Base-by-base conservation (phyloP, 768 basidiomycete genomes). In the Lanmaoa rubissima region DNA sequence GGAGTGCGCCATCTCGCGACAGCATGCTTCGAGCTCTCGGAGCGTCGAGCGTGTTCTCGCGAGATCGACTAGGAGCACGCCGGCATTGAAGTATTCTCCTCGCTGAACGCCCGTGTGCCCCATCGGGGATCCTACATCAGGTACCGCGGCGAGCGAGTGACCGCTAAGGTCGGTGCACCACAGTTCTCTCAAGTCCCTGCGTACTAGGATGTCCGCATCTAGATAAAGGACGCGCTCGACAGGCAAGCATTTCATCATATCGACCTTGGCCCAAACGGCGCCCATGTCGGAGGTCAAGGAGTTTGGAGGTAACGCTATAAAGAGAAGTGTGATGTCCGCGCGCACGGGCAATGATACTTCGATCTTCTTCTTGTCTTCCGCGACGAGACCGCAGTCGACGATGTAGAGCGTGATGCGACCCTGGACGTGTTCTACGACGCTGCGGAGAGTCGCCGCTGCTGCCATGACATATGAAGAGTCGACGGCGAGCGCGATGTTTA, bases 31-130 rank as follows among this genome's bases (percentile, higher is more conserved):
- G 41, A 82, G 69, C 1, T 64, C 69, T 5, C 41, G 46, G 3
- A 73, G 24, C 4, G 48, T 53, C 19, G 35, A 39, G 14, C 82
- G 71, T 11, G 74, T 64, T 38, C 68, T 69, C 0, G 78, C 67
- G 36, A 84, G 69, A 67, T 84, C 78, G 56, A 84, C 56, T 11
- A 84, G 66, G 52, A 85, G 59, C 12, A 85, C 80, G 0, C 83
- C 82, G 0, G 81, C 78, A 42, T 84, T 85, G 73, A 84, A 84
- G 59, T 83, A 83, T 9, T 72, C 69, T 1, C 55, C 61, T 26
- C 56, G 50, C 9, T 67, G 63, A n/a, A 73, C 42, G 5, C 57
- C 71, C 1, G 67, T 65, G 60, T 82, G 78, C 0, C 83, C 82
- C 67, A 73, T 70, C 0, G 82, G 83, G 53, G 64, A 71, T 3